Evolutionary conservation across 2,329 filamentous ascomycete genomes (phyloP).

Genomic region (Epicoccum nigrum): DNA sequence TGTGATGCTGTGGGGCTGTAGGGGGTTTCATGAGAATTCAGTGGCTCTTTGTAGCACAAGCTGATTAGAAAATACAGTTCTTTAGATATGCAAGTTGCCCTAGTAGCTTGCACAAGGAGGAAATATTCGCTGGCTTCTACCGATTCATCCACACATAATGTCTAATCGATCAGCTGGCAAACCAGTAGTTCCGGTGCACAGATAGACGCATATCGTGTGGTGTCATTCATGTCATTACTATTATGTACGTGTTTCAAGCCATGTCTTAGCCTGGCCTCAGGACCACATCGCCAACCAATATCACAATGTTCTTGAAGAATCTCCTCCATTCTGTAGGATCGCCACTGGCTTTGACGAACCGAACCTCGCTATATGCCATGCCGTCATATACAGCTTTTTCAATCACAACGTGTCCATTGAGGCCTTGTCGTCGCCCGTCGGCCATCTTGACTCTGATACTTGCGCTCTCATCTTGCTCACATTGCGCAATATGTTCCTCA

Average conservation of each 20-base stretch:
- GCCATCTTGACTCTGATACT: conserved; percentile 75
- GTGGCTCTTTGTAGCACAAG: too few species aligned
- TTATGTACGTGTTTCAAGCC: neutral
- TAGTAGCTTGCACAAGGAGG: too few species aligned
- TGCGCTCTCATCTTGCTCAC: conserved; percentile 57
- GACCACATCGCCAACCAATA: conserved; percentile 85
- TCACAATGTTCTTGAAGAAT: conserved; percentile 94
- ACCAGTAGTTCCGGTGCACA: neutral
- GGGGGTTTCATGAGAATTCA: too few species aligned
- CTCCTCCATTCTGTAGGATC: conserved; percentile 96
- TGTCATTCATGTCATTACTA: conserved; percentile 2
- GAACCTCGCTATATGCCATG: conserved; percentile 75
- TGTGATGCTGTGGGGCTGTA: too few species aligned
- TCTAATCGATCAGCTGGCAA: neutral
- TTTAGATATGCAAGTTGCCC: too few species aligned
- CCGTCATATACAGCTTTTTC: conserved; percentile 69
- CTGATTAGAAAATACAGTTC: too few species aligned
- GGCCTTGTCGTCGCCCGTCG: conserved; percentile 72
- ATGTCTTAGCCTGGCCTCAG: conserved; percentile 49
- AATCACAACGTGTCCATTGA: conserved; percentile 77
- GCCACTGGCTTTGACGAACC: conserved; percentile 93
- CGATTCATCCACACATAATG: neutral
- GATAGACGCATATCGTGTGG: neutral
- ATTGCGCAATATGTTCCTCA: conserved; percentile 39
- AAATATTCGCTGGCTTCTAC: neutral